phyloP scores from a whole-genome alignment of 768 basidiomycete species.

The Kwoniella dejecticola region DNA sequence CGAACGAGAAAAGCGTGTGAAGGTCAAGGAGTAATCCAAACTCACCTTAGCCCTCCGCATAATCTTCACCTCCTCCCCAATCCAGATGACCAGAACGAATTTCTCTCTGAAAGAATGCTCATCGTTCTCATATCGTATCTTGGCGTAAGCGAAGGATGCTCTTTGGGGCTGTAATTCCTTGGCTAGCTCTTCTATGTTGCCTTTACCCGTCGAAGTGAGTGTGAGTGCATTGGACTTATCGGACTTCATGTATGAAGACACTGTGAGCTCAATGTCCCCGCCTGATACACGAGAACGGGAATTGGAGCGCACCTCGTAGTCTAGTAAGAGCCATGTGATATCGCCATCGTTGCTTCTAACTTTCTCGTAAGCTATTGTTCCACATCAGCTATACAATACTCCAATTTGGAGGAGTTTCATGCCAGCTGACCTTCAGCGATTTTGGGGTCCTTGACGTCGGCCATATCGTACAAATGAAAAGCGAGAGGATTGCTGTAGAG shows the following conservation, averaged over 20 bases:
- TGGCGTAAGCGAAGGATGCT: slow-evolving; percentile 81
- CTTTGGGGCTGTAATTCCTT: slow-evolving; percentile 65
- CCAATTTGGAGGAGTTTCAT: background rate
- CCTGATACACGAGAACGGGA: background rate
- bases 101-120: slow-evolving; percentile 68
- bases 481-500: background rate
- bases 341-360: slow-evolving; percentile 82
- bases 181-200: slow-evolving; percentile 75
- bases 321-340: slow-evolving; percentile 85
- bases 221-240: slow-evolving; percentile 67
- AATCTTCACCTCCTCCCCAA: slow-evolving; percentile 65
- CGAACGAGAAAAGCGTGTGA: too few species aligned
- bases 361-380: slow-evolving; percentile 74
- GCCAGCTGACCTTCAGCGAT: slow-evolving; percentile 68
- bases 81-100: slow-evolving; percentile 57
- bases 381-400: slow-evolving; percentile 5
- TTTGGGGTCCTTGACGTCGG: slow-evolving; percentile 72
- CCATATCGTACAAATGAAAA: slow-evolving; percentile 57
- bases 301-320: slow-evolving; percentile 70
- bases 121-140: slow-evolving; percentile 67
- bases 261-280: background rate
- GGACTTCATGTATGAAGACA: slow-evolving; percentile 36
- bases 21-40: slow-evolving; percentile 4
- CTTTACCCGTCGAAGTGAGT: slow-evolving; percentile 76
- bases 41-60: slow-evolving; percentile 87